These are phyloP conservation scores for Rhododendron kiyosumense DNA, from an alignment of 148 eudicot genomes.

Conservation along the genomic window DNA sequence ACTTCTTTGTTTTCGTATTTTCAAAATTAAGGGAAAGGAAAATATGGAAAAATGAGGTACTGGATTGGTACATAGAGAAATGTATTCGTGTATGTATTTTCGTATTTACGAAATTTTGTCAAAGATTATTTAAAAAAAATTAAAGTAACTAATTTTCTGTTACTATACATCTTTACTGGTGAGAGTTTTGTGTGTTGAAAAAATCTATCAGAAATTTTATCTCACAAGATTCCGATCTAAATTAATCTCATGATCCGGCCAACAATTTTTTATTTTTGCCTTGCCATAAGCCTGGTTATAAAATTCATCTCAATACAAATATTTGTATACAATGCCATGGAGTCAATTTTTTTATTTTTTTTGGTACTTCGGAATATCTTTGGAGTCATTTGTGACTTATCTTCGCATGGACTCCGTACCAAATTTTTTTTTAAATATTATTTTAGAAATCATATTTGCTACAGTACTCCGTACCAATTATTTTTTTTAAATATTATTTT, in stretches of 20 bases:
- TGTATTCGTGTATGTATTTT: conserved; percentile 5
- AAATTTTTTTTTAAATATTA: too few relatives aligned
- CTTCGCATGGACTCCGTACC: not conserved
- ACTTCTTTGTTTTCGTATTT: not conserved
- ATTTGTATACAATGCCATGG: too few relatives aligned
- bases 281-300: not conserved
- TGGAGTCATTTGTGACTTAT: too few relatives aligned
- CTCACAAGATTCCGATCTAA: not conserved
- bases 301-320: too few relatives aligned
- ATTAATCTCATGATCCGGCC: not conserved
- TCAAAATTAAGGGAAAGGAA: not conserved
- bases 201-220: not conserved
- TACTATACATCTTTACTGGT: not conserved
- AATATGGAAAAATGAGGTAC: not conserved
- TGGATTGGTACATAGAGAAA: conserved; percentile 12
- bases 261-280: not conserved
- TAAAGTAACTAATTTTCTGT: not conserved
- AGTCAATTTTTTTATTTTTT: too few relatives aligned
- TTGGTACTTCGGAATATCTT: too few relatives aligned
- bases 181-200: not conserved
- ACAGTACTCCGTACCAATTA: too few relatives aligned
- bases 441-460: too few relatives aligned
- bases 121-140: not conserved
- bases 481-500: too few relatives aligned
- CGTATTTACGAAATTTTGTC: conserved; percentile 13